phyloP scores from a whole-genome alignment of 441 rosid species.

The Erodium moschatum region DNA sequence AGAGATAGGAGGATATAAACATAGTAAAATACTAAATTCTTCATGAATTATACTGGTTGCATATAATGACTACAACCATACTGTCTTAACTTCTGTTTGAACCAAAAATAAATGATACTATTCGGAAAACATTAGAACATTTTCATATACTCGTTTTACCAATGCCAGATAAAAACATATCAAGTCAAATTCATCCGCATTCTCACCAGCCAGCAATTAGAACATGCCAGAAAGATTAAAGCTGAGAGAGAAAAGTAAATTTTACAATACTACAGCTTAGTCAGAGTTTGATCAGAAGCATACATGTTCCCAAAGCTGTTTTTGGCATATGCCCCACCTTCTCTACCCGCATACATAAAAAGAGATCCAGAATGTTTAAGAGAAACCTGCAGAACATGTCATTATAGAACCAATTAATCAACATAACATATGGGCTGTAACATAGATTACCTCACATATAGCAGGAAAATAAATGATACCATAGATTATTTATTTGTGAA shows the following conservation, averaged over 20 bases:
- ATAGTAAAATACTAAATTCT: neutral
- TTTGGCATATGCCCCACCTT: slow-evolving; percentile 97
- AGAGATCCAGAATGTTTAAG: slow-evolving; percentile 97
- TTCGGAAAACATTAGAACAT: neutral
- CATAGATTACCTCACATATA: neutral
- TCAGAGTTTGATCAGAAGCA: slow-evolving; percentile 18
- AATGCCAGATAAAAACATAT: neutral
- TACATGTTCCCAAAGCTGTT: slow-evolving; percentile 96
- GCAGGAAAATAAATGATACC: neutral
- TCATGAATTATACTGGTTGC: neutral
- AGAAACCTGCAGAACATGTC: slow-evolving; percentile 50
- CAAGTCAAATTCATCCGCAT: slow-evolving; percentile 7
- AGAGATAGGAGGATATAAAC: slow-evolving; percentile 8
- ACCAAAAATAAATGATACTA: neutral
- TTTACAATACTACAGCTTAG: neutral
- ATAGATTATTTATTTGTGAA: neutral
- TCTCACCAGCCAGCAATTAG: slow-evolving; percentile 3
- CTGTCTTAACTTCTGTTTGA: neutral
- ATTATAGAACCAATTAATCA: slow-evolving; percentile 7
- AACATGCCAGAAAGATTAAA: slow-evolving; percentile 6
- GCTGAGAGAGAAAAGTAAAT: neutral
- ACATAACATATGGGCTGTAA: neutral
- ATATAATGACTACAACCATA: neutral
- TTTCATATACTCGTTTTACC: neutral
- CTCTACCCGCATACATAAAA: slow-evolving; percentile 85